Conservation (phyloP, 148 eudicot species). For the Heliosperma pusillum region DNA sequence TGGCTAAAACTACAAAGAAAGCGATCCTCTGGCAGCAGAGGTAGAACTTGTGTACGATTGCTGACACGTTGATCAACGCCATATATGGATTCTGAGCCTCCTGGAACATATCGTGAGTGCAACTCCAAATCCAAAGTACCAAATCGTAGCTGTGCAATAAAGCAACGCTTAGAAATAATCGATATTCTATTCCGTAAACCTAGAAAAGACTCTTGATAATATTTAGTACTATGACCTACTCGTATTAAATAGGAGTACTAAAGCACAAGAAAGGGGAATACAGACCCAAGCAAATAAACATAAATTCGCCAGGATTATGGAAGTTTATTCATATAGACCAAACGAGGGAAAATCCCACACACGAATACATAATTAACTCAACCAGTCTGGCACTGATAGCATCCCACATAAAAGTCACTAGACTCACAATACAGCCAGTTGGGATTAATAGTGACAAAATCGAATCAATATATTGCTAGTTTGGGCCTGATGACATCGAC, state of each 20-base stretch:
- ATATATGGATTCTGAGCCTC: slow-evolving; percentile 78
- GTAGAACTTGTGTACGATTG: slow-evolving; percentile 68
- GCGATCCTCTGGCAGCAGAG: slow-evolving; percentile 88
- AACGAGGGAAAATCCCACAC: not conserved
- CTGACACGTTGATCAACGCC: slow-evolving; percentile 79
- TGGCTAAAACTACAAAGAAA: slow-evolving; percentile 92
- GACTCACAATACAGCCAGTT: not conserved
- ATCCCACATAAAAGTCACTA: not conserved
- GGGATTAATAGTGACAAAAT: not conserved
- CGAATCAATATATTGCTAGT: not conserved
- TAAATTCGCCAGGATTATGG: not conserved
- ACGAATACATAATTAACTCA: not conserved
- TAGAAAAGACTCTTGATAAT: not conserved
- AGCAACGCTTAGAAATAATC: not conserved
- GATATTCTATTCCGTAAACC: not conserved
- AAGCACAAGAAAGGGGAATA: not conserved
- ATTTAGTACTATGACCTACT: not conserved
- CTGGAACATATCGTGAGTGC: slow-evolving; percentile 76
- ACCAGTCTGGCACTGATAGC: not conserved
- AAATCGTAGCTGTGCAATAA: slow-evolving; percentile 61
- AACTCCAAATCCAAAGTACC: slow-evolving; percentile 82
- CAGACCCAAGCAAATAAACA: not conserved
- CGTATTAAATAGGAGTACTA: not conserved
- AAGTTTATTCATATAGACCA: not conserved
- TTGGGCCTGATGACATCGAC: not conserved